Conservation (phyloP, 805 yeast species). For the Debaryomyces tyrocola region DNA sequence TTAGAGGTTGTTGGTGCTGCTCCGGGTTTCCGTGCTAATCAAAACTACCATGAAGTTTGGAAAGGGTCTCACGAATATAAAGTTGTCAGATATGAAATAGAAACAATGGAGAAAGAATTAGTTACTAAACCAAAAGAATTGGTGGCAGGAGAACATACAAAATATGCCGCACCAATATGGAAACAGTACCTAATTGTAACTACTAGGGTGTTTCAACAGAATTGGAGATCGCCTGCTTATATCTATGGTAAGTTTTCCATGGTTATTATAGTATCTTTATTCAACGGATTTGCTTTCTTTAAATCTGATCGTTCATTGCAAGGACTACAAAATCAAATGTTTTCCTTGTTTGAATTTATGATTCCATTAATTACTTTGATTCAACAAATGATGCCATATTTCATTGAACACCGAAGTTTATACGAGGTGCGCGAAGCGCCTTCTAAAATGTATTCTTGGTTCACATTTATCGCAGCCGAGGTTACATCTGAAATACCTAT, state of each 20-base stretch:
- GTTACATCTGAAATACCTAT: constrained; percentile 67
- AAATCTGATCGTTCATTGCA: constrained; percentile 42
- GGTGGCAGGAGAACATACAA: constrained; percentile 12
- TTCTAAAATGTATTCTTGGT: constrained; percentile 69
- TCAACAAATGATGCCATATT: constrained; percentile 60
- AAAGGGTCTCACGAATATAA: constrained; percentile 16
- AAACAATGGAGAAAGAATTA: constrained; percentile 17
- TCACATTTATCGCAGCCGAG: constrained; percentile 60
- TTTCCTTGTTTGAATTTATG: constrained; percentile 68
- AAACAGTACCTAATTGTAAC: constrained; percentile 23
- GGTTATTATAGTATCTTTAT: constrained; percentile 48
- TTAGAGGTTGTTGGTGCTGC: constrained; percentile 27
- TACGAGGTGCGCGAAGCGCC: constrained; percentile 77
- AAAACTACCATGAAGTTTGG: constrained; percentile 26
- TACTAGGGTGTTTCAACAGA: constrained; percentile 37
- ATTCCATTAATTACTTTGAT: constrained; percentile 55
- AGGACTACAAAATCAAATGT: constrained; percentile 63
- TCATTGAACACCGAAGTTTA: constrained; percentile 57
- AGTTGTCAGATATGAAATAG: constrained; percentile 14
- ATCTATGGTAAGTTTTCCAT: constrained; percentile 51
- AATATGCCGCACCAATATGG: constrained; percentile 17
- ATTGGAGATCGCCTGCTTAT: constrained; percentile 33
- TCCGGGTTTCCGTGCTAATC: constrained; percentile 26
- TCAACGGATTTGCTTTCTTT: constrained; percentile 68
- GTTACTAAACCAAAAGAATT: constrained; percentile 17